Percentiles rank a stretch among this genome's conserved stretches.
Evolutionary conservation across 2,329 filamentous ascomycete genomes (phyloP).

Genomic region (Microsporum ferrugineum): DNA sequence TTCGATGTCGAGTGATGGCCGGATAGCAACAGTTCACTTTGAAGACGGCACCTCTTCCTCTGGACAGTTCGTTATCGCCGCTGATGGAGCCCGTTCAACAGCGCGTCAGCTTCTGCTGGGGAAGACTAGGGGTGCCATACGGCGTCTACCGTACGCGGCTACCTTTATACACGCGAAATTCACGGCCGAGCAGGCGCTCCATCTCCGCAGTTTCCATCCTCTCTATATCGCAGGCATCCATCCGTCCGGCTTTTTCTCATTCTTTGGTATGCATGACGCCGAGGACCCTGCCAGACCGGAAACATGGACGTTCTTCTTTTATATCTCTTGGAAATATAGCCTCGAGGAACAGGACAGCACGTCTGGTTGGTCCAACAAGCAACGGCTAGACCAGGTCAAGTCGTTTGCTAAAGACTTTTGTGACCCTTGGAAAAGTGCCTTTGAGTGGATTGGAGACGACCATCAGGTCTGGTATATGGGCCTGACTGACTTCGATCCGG

Average conservation of each 20-base stretch:
- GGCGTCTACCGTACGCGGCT: conserved; percentile 34
- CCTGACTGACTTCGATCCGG: conserved; percentile 25
- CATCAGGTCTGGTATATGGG: conserved; percentile 22
- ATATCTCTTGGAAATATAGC: conserved; percentile 35
- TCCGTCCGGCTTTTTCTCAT: conserved; percentile 35
- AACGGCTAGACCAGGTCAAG: conserved; percentile 32
- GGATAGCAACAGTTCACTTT: conserved; percentile 4
- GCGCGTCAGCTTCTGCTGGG: conserved; percentile 44
- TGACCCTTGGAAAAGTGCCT: conserved; percentile 32
- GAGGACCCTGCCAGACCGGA: conserved; percentile 19
- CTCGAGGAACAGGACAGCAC: conserved; percentile 32
- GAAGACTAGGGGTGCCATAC: conserved; percentile 22
- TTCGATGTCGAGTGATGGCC: conserved; percentile 5
- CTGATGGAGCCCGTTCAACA: conserved; percentile 59
- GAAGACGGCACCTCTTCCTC: conserved; percentile 5
- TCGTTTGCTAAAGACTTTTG: conserved; percentile 37
- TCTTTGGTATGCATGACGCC: conserved; percentile 32
- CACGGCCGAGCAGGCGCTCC: conserved; percentile 33
- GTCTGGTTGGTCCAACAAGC: conserved; percentile 18
- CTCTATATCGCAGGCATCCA: conserved; percentile 35
- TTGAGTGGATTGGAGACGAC: conserved; percentile 25
- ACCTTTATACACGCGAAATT: conserved; percentile 37
- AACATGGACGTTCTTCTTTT: conserved; percentile 33
- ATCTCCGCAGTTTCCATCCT: conserved; percentile 36
- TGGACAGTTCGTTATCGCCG: conserved; percentile 44